A percentile compares a stretch with the other conserved stretches of the same genome.
Evolutionary conservation across 2,329 filamentous ascomycete species (phyloP).

Genomic region (Volutella citrinella): DNA sequence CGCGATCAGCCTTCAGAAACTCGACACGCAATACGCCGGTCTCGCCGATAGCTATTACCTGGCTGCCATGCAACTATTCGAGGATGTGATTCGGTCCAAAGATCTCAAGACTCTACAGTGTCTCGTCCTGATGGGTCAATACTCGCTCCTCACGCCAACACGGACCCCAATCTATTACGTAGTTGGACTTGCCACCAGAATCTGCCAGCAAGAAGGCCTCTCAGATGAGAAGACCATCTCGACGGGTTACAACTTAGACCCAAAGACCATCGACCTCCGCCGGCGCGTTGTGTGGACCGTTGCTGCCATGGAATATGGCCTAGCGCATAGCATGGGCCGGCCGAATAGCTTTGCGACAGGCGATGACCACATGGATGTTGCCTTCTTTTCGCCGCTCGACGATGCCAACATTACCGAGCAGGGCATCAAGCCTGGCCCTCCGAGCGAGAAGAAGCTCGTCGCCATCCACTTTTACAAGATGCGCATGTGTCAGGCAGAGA

Average conservation of each 20-base stretch:
- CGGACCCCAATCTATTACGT: constrained; percentile 92
- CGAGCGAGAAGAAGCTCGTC: constrained; percentile 79
- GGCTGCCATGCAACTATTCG: constrained; percentile 79
- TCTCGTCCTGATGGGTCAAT: constrained; percentile 80
- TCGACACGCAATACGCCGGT: constrained; percentile 86
- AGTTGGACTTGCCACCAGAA: constrained; percentile 79
- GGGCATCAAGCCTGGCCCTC: constrained; percentile 69
- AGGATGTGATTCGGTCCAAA: constrained; percentile 81
- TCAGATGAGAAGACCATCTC: constrained; percentile 86
- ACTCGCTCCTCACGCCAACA: constrained; percentile 89
- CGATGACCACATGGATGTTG: constrained; percentile 79
- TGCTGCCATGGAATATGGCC: constrained; percentile 80
- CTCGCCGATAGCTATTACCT: constrained; percentile 94
- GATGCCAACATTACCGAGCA: constrained; percentile 78
- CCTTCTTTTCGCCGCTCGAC: constrained; percentile 77
- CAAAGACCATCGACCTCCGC: constrained; percentile 83
- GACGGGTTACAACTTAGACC: constrained; percentile 59
- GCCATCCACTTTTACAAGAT: constrained; percentile 94
- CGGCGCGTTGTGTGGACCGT: constrained; percentile 86
- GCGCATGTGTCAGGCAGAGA: constrained; percentile 83
- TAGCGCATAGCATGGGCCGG: constrained; percentile 84
- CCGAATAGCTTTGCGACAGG: constrained; percentile 81
- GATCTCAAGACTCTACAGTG: constrained; percentile 89
- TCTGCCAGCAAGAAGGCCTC: constrained; percentile 85
- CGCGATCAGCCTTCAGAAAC: constrained; percentile 90